Evolutionary conservation across 2,329 filamentous ascomycete species (phyloP).

Genomic region (Trichoderma cornu-damae): DNA sequence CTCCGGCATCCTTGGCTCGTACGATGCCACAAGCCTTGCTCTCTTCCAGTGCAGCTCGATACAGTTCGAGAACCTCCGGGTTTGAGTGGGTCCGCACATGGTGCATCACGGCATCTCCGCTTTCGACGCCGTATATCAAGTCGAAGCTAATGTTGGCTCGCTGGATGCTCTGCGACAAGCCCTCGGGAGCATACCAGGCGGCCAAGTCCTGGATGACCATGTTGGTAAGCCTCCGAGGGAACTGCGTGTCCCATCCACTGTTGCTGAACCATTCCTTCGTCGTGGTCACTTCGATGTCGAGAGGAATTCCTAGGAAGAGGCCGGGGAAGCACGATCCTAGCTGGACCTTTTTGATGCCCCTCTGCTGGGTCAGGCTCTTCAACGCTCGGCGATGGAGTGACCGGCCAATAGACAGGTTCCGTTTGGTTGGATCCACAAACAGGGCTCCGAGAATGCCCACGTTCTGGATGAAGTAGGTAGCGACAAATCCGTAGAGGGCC

Average conservation of each 20-base stretch:
- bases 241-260: slow-evolving; percentile 75
- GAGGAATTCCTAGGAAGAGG: slow-evolving; percentile 80
- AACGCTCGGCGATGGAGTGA: slow-evolving; percentile 84
- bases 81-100: slow-evolving; percentile 69
- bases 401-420: slow-evolving; percentile 84
- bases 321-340: slow-evolving; percentile 75
- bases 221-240: slow-evolving; percentile 54
- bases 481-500: slow-evolving; percentile 85
- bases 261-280: slow-evolving; percentile 79
- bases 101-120: slow-evolving; percentile 65
- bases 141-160: slow-evolving; percentile 74
- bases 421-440: slow-evolving; percentile 82
- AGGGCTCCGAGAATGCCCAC: slow-evolving; percentile 76
- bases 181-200: slow-evolving; percentile 70
- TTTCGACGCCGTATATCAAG: slow-evolving; percentile 73
- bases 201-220: slow-evolving; percentile 69
- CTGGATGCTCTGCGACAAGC: slow-evolving; percentile 67
- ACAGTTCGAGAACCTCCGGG: slow-evolving; percentile 75
- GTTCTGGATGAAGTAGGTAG: slow-evolving; percentile 71
- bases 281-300: slow-evolving; percentile 42
- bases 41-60: slow-evolving; percentile 68
- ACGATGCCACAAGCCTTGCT: slow-evolving; percentile 73
- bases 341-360: slow-evolving; percentile 72
- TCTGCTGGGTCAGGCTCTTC: slow-evolving; percentile 63
- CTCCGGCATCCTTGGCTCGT: slow-evolving; percentile 64